A percentile compares a stretch with the other conserved stretches of the same genome.
phyloP scores from a whole-genome alignment of 2,329 filamentous ascomycete genomes.

The Penicillium sclerotiorum region DNA sequence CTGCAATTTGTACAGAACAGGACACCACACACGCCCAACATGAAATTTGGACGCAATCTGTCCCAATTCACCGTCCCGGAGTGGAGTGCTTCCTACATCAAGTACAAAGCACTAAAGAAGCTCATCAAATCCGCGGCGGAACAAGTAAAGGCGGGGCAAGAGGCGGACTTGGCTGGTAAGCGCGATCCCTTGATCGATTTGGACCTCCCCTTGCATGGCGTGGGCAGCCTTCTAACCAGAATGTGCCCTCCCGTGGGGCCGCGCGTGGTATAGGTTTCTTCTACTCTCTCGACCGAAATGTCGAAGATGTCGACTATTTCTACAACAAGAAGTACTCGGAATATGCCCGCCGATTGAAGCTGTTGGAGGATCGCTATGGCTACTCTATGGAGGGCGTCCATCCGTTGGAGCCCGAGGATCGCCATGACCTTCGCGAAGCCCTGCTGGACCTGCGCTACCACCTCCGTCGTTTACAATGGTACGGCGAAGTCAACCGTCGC shows the following conservation, averaged over 20 bases:
- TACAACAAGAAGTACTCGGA: constrained; percentile 96
- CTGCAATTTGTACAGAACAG: not conserved
- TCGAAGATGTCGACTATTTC: constrained; percentile 94
- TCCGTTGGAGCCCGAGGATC: constrained; percentile 81
- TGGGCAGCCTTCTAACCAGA: constrained; percentile 24
- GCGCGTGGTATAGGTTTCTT: constrained; percentile 74
- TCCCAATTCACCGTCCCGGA: constrained; percentile 54
- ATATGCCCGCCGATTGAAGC: constrained; percentile 77
- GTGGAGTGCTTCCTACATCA: constrained; percentile 55
- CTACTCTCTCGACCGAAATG: constrained; percentile 91
- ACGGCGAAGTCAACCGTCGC: constrained; percentile 91
- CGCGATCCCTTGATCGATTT: constrained; percentile 25
- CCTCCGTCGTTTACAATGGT: constrained; percentile 92
- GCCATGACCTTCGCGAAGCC: constrained; percentile 87
- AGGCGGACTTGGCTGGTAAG: constrained; percentile 89
- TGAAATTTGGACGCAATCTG: constrained; percentile 56
- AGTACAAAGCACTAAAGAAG: constrained; percentile 73
- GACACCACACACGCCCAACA: constrained; percentile 28
- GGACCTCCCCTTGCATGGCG: constrained; percentile 6
- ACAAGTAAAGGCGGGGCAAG: constrained; percentile 67
- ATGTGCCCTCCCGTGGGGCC: constrained; percentile 20
- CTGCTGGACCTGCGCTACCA: constrained; percentile 85
- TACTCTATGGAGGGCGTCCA: constrained; percentile 68
- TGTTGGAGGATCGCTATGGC: constrained; percentile 87
- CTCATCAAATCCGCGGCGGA: constrained; percentile 79